Evolutionary conservation across 148 eudicot genomes (phyloP).

Genomic region (Pouteria glomerata): DNA sequence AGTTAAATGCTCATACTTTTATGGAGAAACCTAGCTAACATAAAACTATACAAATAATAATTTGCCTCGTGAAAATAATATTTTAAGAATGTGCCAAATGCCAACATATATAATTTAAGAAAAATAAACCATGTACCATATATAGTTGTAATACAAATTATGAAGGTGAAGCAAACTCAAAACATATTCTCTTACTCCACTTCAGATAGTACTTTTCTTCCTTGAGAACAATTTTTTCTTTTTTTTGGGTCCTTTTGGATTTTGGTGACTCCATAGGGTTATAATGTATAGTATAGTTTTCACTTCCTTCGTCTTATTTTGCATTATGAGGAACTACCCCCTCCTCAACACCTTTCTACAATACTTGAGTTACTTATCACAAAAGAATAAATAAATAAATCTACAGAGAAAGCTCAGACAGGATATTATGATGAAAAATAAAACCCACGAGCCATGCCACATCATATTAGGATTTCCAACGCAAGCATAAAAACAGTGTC

Average conservation of each 20-base stretch:
- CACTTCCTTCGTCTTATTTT: neutral
- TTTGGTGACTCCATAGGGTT: neutral
- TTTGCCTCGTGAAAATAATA: no score
- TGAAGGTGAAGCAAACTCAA: no score
- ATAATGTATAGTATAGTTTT: neutral
- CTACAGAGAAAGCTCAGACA: neutral
- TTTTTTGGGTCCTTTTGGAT: neutral
- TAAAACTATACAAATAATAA: no score
- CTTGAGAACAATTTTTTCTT: neutral
- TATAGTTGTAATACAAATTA: no score
- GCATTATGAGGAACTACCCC: neutral
- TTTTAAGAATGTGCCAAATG: no score
- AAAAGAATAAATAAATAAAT: neutral
- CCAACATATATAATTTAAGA: no score
- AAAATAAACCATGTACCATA: no score
- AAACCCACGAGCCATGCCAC: neutral
- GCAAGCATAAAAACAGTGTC: neutral
- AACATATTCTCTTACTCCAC: neutral
- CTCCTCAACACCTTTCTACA: neutral
- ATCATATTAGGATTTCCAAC: neutral
- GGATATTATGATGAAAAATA: neutral
- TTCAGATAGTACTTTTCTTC: no score
- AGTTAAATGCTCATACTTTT: no score
- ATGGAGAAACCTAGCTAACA: no score
- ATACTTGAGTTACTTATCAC: neutral